Evolutionary conservation across 495 filamentous ascomycete genomes (phyloP).

Genomic region (Aspergillus egyptiacus): DNA sequence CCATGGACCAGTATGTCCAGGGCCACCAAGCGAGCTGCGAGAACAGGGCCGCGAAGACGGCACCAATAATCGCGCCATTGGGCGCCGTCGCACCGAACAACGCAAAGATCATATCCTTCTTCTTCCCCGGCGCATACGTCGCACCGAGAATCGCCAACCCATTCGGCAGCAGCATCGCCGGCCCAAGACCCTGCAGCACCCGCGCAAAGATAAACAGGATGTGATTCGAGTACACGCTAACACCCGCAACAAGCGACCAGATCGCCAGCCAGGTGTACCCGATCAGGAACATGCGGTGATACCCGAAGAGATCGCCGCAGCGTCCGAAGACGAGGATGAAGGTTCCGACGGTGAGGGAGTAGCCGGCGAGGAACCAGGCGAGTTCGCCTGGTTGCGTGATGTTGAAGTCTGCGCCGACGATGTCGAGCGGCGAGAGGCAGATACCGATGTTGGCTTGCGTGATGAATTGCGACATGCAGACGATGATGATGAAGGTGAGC

Average conservation of each 20-base stretch:
- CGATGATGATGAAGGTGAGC: constrained; percentile 22
- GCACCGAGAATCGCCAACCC: constrained; percentile 56
- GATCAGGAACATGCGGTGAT: constrained; percentile 50
- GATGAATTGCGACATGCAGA: constrained; percentile 35
- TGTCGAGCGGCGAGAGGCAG: constrained; percentile 34
- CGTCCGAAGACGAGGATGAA: constrained; percentile 61
- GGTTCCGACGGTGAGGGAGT: constrained; percentile 55
- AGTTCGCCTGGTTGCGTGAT: constrained; percentile 34
- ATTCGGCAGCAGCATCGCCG: constrained; percentile 57
- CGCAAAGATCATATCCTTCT: constrained; percentile 60
- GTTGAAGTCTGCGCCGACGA: constrained; percentile 44
- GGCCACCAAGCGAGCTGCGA: constrained; percentile 56
- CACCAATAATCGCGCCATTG: constrained; percentile 45
- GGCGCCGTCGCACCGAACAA: constrained; percentile 60
- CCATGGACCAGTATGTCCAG: constrained; percentile 58
- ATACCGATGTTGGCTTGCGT: constrained; percentile 28
- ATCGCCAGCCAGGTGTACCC: constrained; percentile 54
- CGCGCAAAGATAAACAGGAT: constrained; percentile 55
- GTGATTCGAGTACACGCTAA: constrained; percentile 43
- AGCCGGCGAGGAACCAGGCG: constrained; percentile 53
- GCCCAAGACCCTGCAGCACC: constrained; percentile 56
- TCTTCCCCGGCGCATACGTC: constrained; percentile 45
- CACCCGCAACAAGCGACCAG: constrained; percentile 52
- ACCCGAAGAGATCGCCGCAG: constrained; percentile 53
- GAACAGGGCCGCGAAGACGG: constrained; percentile 46